Evolutionary conservation across 352 stramenopile species (phyloP).

Genomic region (Pythium dissimile): DNA sequence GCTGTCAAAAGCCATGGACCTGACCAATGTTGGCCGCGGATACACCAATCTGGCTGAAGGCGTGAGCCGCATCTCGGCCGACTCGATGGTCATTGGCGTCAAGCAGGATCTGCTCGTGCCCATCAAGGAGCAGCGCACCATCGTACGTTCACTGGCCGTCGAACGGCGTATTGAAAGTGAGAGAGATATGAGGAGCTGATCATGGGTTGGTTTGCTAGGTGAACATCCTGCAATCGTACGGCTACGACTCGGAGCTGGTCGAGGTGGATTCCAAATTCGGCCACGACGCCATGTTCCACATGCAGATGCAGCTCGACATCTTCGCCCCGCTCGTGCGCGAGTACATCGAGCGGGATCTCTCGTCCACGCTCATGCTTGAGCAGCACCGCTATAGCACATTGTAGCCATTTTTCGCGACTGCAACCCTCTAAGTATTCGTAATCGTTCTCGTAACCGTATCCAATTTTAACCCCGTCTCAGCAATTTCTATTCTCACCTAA

Average conservation of each 20-base stretch:
- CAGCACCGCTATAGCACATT: slow-evolving; percentile 80
- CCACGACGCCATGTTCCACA: slow-evolving; percentile 87
- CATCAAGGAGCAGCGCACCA: slow-evolving; percentile 73
- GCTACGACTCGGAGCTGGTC: slow-evolving; percentile 53
- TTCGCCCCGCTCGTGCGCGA: slow-evolving; percentile 68
- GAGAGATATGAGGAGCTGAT: neutral
- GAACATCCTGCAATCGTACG: slow-evolving; percentile 79
- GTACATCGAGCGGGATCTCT: slow-evolving; percentile 65
- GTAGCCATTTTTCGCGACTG: slow-evolving; percentile 17
- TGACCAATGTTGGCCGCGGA: slow-evolving; percentile 72
- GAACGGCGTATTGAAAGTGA: too few relatives aligned
- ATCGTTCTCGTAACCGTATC: neutral
- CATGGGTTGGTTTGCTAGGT: slow-evolving; percentile 25
- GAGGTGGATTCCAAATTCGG: slow-evolving; percentile 84
- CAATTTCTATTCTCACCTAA: neutral
- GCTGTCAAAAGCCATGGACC: slow-evolving; percentile 86
- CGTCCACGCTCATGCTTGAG: slow-evolving; percentile 49
- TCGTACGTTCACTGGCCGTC: slow-evolving; percentile 43
- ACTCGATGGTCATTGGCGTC: slow-evolving; percentile 73
- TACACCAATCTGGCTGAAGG: slow-evolving; percentile 70
- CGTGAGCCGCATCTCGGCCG: slow-evolving; percentile 59
- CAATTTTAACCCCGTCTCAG: neutral
- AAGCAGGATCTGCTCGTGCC: slow-evolving; percentile 86
- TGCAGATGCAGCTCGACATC: slow-evolving; percentile 74
- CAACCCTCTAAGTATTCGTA: slow-evolving; percentile 1